phyloP scores from a whole-genome alignment of 768 basidiomycete genomes.

The Phylloporus sp. region DNA sequence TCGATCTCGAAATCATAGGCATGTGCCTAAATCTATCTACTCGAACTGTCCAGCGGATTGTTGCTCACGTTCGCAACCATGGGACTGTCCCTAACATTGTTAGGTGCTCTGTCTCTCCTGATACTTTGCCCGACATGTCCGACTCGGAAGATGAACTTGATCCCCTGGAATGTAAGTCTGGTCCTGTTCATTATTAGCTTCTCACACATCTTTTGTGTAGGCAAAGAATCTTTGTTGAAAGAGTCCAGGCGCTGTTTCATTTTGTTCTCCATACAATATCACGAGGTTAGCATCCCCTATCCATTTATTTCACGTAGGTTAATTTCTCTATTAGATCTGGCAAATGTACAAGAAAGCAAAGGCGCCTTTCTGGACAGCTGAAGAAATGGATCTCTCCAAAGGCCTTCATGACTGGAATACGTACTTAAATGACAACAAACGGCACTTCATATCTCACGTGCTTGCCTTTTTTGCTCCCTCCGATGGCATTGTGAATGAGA shows the following conservation, averaged over 20 bases:
- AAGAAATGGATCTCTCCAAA: constrained; percentile 86
- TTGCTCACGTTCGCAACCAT: too few species aligned
- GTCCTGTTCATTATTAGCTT: neutral
- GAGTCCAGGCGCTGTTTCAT: constrained; percentile 79
- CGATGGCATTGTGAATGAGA: constrained; percentile 95
- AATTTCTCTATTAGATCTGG: constrained; percentile 66
- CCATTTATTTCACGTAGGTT: neutral
- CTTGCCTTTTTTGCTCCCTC: constrained; percentile 96
- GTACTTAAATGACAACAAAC: constrained; percentile 75
- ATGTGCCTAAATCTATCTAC: too few species aligned
- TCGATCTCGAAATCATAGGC: too few species aligned
- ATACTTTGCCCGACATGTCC: constrained; percentile 25
- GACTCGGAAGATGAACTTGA: constrained; percentile 34
- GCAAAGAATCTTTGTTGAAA: constrained; percentile 77
- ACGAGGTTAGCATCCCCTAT: constrained; percentile 44
- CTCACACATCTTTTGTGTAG: constrained; percentile 24
- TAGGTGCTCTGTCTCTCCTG: constrained; percentile 30
- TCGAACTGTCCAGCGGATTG: too few species aligned
- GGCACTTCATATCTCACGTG: constrained; percentile 86
- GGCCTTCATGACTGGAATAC: constrained; percentile 83
- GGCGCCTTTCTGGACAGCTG: constrained; percentile 91
- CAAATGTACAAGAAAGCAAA: constrained; percentile 93
- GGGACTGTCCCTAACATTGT: too few species aligned
- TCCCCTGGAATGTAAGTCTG: constrained; percentile 49
- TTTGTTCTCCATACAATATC: constrained; percentile 89